phyloP scores from a whole-genome alignment of 2,329 filamentous ascomycete species.

The Cercospora sojina region DNA sequence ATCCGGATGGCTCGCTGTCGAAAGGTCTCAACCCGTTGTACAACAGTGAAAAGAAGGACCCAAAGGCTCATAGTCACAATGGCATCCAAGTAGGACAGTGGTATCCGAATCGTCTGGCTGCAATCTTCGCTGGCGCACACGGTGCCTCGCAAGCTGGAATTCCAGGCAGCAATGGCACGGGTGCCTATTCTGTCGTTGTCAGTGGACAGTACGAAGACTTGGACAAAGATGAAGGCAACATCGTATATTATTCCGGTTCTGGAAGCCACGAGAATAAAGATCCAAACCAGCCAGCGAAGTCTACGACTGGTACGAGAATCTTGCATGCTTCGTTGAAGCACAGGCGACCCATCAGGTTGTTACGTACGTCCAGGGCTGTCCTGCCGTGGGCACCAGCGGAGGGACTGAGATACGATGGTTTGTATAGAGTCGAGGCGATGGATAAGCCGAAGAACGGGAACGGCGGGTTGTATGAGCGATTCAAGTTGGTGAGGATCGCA shows the following conservation, averaged over 20 bases:
- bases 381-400: slow-evolving; percentile 20
- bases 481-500: slow-evolving; percentile 23
- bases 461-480: slow-evolving; percentile 34
- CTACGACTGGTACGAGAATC: slow-evolving; percentile 22
- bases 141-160: slow-evolving; percentile 31
- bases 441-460: slow-evolving; percentile 23
- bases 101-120: slow-evolving; percentile 29
- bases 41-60: slow-evolving; percentile 8
- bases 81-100: slow-evolving; percentile 28
- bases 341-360: slow-evolving; percentile 25
- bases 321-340: slow-evolving; percentile 22
- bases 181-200: slow-evolving; percentile 32
- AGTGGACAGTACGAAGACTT: slow-evolving; percentile 30
- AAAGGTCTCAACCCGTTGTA: slow-evolving; percentile 18
- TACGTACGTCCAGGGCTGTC: slow-evolving; percentile 23
- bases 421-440: slow-evolving; percentile 26
- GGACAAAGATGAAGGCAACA: slow-evolving; percentile 28
- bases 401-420: slow-evolving; percentile 32
- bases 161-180: slow-evolving; percentile 18
- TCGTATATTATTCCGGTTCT: slow-evolving; percentile 31
- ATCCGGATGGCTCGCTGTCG: slow-evolving; percentile 3
- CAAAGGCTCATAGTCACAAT: slow-evolving; percentile 31
- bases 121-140: slow-evolving; percentile 32
- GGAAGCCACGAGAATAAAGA: slow-evolving; percentile 29
- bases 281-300: slow-evolving; percentile 19